Conservation (phyloP, 129 eudicot genomes). For the Escallonia herrerae region DNA sequence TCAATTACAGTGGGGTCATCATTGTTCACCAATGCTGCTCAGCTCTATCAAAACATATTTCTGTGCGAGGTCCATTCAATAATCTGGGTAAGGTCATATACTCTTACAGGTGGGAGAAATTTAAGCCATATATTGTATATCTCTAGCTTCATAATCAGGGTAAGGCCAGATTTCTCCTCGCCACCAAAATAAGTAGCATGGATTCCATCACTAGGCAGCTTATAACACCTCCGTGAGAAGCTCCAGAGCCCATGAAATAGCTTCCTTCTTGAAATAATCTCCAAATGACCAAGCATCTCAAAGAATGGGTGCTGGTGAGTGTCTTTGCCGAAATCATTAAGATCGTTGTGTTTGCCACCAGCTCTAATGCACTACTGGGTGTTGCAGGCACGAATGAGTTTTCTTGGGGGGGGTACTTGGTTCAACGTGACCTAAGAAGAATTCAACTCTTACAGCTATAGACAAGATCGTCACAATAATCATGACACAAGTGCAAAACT, state of each 20-base stretch:
- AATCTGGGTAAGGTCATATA: too few relatives aligned
- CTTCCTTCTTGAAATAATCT: too few relatives aligned
- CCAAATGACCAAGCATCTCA: too few relatives aligned
- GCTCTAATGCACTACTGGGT: constrained; percentile 94
- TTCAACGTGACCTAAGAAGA: constrained; percentile 81
- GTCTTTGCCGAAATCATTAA: too few relatives aligned
- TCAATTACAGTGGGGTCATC: constrained; percentile 96
- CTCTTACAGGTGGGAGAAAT: constrained; percentile 60
- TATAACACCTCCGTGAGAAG: too few relatives aligned
- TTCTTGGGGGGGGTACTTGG: constrained; percentile 78
- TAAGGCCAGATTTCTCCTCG: constrained; percentile 85
- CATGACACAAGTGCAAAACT: too few relatives aligned
- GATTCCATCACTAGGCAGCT: constrained; percentile 66
- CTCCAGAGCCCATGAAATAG: too few relatives aligned
- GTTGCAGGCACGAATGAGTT: constrained; percentile 87
- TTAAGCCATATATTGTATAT: constrained; percentile 83
- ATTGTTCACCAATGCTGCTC: constrained; percentile 87
- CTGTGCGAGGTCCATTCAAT: constrained; percentile 77
- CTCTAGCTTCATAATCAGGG: constrained; percentile 81
- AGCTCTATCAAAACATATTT: constrained; percentile 85
- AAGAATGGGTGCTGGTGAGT: too few relatives aligned
- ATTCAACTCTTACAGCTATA: too few relatives aligned
- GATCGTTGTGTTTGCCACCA: constrained; percentile 97
- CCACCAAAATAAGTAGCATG: constrained; percentile 99
- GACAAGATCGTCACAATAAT: too few relatives aligned